Evolutionary conservation across 2,329 filamentous ascomycete genomes (phyloP).

Genomic region (Alternaria sp.): DNA sequence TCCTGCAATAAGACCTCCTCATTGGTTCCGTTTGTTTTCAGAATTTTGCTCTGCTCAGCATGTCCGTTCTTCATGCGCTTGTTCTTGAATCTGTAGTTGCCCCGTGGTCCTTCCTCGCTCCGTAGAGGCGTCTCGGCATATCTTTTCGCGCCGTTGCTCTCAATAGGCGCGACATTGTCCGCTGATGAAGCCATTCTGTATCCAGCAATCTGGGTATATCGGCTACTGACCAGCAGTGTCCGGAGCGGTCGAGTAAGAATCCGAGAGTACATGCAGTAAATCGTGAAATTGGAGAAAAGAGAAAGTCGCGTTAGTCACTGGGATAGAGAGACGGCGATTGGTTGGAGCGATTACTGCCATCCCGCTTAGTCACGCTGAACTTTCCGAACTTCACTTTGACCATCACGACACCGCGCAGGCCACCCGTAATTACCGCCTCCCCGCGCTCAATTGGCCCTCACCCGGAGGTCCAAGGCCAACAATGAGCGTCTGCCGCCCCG

Average conservation of each 20-base stretch:
- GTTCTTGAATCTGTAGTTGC: conserved; percentile 51
- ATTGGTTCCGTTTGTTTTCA: conserved; percentile 54
- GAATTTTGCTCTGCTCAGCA: conserved; percentile 41
- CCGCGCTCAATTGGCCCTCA: conserved; percentile 31
- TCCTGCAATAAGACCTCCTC: conserved; percentile 58
- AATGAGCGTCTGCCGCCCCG: conserved; percentile 53
- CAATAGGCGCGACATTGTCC: conserved; percentile 36
- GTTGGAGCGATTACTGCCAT: conserved; percentile 18
- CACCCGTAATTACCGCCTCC: conserved; percentile 6
- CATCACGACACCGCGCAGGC: conserved; percentile 17
- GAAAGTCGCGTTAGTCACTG: conserved; percentile 35
- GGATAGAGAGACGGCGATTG: conserved; percentile 33
- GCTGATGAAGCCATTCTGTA: conserved; percentile 45
- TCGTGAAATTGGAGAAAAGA: conserved; percentile 23
- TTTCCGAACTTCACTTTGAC: conserved; percentile 30
- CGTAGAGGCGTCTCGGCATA: conserved; percentile 41
- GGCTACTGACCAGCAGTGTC: conserved; percentile 29
- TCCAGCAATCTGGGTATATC: conserved; percentile 12
- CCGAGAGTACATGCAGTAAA: conserved; percentile 28
- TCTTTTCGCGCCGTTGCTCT: conserved; percentile 45
- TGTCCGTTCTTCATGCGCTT: conserved; percentile 57
- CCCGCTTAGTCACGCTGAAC: conserved; percentile 30
- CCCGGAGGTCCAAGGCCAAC: conserved; percentile 22
- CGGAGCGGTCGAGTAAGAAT: conserved; percentile 33
- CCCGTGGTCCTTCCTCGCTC: conserved; percentile 42